Conservation (phyloP, 345 rosid genomes). For the Dipteronia sinensis region DNA sequence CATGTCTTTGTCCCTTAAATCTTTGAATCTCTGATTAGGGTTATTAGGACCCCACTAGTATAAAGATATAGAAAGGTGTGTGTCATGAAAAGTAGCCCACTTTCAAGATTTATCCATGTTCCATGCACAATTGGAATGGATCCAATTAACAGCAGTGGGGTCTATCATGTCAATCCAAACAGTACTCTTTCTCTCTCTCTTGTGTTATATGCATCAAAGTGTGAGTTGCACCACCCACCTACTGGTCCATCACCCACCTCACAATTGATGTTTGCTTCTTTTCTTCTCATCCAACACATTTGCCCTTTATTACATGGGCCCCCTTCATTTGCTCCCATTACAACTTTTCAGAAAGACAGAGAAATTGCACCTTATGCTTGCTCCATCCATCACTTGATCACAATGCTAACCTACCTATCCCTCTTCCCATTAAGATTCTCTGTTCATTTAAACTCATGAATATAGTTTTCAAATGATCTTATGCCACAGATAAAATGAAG, state of each 20-base stretch:
- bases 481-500: too few relatives aligned
- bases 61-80: slow-evolving; percentile 29
- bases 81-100: slow-evolving; percentile 26
- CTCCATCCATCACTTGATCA: not conserved
- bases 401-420: too few relatives aligned
- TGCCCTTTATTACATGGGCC: slow-evolving; percentile 25
- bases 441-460: too few relatives aligned
- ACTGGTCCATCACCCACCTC: slow-evolving; percentile 25
- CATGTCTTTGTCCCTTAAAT: slow-evolving; percentile 29
- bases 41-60: slow-evolving; percentile 17
- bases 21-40: slow-evolving; percentile 29
- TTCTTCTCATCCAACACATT: slow-evolving; percentile 23
- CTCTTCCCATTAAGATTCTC: not conserved
- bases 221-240: not conserved
- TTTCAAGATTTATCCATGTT: not conserved
- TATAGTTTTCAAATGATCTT: too few relatives aligned
- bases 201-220: slow-evolving; percentile 3
- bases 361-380: not conserved
- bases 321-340: slow-evolving; percentile 13
- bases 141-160: slow-evolving; percentile 24
- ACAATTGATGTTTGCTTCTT: slow-evolving; percentile 29
- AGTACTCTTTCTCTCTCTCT: too few relatives aligned
- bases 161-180: slow-evolving; percentile 9
- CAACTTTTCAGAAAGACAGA: slow-evolving; percentile 20
- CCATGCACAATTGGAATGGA: slow-evolving; percentile 21